These are phyloP conservation scores for Zangia roseola DNA, from an alignment of 768 basidiomycete species.

Conservation along the genomic window DNA sequence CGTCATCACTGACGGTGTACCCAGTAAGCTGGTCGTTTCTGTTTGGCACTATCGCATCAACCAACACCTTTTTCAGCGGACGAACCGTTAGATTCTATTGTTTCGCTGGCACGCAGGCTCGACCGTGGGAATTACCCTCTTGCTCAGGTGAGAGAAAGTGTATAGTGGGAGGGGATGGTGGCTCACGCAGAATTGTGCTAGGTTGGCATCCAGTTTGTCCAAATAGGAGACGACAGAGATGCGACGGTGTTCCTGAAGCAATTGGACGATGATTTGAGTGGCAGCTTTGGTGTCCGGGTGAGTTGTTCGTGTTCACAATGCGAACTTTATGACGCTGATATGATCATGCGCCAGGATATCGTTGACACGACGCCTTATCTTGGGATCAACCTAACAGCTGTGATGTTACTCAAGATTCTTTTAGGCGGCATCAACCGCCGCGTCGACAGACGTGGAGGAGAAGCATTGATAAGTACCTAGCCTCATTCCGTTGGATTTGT, in stretches of 20 bases:
- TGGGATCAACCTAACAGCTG: slow-evolving; percentile 42
- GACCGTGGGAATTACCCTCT: slow-evolving; percentile 52
- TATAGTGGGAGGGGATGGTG: neutral
- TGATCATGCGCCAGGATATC: slow-evolving; percentile 48
- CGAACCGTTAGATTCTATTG: slow-evolving; percentile 49
- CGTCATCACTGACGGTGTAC: slow-evolving; percentile 62
- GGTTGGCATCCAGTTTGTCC: slow-evolving; percentile 72
- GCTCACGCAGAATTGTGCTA: slow-evolving; percentile 26
- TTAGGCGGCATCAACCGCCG: slow-evolving; percentile 65
- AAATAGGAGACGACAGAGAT: slow-evolving; percentile 51
- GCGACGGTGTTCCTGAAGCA: slow-evolving; percentile 46
- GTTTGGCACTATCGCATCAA: neutral
- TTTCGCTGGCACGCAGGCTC: slow-evolving; percentile 46
- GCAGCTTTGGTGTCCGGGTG: slow-evolving; percentile 44
- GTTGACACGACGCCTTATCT: slow-evolving; percentile 65
- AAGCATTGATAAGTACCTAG: slow-evolving; percentile 22
- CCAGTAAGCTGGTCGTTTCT: slow-evolving; percentile 40
- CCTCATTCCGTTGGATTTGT: neutral
- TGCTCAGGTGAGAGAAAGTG: slow-evolving; percentile 41
- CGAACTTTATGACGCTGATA: neutral
- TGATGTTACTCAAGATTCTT: slow-evolving; percentile 58
- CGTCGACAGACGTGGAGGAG: slow-evolving; percentile 37
- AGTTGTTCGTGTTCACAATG: slow-evolving; percentile 2
- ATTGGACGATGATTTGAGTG: slow-evolving; percentile 57
- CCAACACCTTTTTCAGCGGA: slow-evolving; percentile 40